Conservation (phyloP, 768 basidiomycete species). For the Tephrocybe rancida region DNA sequence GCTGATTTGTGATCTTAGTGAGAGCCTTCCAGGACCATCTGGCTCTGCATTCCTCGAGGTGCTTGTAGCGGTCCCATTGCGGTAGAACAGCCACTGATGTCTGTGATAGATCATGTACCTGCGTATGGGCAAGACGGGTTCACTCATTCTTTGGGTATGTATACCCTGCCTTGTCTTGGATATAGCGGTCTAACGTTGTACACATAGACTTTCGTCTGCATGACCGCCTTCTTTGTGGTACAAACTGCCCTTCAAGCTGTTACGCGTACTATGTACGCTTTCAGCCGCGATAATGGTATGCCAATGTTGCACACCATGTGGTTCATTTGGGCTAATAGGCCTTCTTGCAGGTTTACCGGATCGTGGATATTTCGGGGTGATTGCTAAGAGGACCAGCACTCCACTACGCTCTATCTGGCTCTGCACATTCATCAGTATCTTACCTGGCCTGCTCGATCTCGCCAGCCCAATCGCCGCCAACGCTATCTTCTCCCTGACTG, state of each 20-base stretch:
- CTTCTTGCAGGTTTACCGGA: constrained; percentile 64
- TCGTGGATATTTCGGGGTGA: constrained; percentile 72
- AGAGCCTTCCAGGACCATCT: constrained; percentile 67
- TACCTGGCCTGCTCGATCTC: constrained; percentile 75
- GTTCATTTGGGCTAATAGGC: not conserved
- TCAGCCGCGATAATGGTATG: constrained; percentile 76
- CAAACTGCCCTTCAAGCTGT: constrained; percentile 83
- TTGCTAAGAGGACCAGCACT: constrained; percentile 63
- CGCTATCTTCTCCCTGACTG: constrained; percentile 82
- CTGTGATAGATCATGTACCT: constrained; percentile 65
- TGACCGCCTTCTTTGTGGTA: constrained; percentile 86
- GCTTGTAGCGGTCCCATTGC: not conserved
- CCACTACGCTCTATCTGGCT: constrained; percentile 81
- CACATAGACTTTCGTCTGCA: constrained; percentile 66
- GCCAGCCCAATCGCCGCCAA: constrained; percentile 77
- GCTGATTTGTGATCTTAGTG: constrained; percentile 40
- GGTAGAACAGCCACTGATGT: not conserved
- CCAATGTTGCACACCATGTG: not conserved
- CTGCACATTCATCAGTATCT: constrained; percentile 64
- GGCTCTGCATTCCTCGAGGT: constrained; percentile 75
- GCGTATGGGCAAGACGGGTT: constrained; percentile 76
- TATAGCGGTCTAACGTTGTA: not conserved
- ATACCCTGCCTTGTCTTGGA: not conserved
- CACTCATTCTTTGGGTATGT: constrained; percentile 76
- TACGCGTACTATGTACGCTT: constrained; percentile 82